Evolutionary conservation across 179 eudicot genomes (phyloP).

Genomic region (Beta lomatogona): DNA sequence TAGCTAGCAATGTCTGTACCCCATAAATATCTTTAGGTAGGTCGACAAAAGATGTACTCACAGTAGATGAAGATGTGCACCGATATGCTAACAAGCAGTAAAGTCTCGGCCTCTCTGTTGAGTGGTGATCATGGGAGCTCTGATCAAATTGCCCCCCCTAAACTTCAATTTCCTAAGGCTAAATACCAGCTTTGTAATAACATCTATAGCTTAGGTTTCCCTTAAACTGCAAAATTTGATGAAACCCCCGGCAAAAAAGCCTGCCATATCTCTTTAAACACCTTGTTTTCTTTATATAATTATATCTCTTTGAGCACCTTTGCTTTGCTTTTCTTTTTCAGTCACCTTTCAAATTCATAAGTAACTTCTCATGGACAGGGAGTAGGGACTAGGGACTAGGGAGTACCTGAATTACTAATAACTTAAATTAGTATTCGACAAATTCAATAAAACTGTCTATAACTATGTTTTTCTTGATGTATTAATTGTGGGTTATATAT

Average conservation of each 20-base stretch:
- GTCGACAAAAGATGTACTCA: background rate
- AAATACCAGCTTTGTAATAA: background rate
- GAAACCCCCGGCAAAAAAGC: slow-evolving; percentile 6
- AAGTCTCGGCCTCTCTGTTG: background rate
- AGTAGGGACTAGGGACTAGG: too few relatives aligned
- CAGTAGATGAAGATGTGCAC: background rate
- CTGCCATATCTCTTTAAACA: background rate
- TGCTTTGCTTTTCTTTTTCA: background rate
- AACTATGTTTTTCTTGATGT: too few relatives aligned
- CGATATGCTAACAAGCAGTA: background rate
- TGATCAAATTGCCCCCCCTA: slow-evolving; percentile 10
- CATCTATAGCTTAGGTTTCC: slow-evolving; percentile 1
- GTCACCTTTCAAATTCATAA: background rate
- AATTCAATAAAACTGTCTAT: too few relatives aligned
- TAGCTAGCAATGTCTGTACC: too few relatives aligned
- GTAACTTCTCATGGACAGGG: background rate
- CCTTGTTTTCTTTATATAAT: background rate
- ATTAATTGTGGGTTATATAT: too few relatives aligned
- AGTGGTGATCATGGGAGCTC: background rate
- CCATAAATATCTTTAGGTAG: background rate
- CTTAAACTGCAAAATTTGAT: slow-evolving; percentile 6
- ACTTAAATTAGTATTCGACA: too few relatives aligned
- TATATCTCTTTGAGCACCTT: too few relatives aligned
- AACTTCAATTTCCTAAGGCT: background rate
- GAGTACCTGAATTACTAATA: too few relatives aligned